Evolutionary conservation across 2,329 filamentous ascomycete genomes (phyloP).

Genomic region (Fusarium goolgardi): DNA sequence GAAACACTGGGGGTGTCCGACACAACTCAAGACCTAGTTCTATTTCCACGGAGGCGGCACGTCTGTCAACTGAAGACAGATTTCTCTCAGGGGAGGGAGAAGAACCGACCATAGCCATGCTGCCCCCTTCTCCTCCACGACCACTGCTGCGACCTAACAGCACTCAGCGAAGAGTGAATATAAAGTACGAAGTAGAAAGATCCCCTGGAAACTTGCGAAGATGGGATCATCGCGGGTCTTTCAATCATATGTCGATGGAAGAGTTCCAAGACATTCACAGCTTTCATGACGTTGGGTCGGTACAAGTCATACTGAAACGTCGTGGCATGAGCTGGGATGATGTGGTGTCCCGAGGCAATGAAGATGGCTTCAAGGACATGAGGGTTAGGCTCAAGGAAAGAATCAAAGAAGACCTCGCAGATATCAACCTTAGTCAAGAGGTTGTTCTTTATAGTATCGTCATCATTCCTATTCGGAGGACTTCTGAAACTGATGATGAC

Average conservation of each 20-base stretch:
- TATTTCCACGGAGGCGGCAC: not conserved
- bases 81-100: not conserved
- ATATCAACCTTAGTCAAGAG: not conserved
- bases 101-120: not conserved
- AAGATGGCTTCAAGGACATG: constrained; percentile 16
- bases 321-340: constrained; percentile 25
- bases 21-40: not conserved
- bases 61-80: not conserved
- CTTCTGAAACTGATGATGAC: not conserved
- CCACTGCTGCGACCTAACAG: not conserved
- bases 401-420: constrained; percentile 2
- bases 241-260: not conserved
- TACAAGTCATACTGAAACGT: constrained; percentile 10
- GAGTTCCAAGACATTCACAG: not conserved
- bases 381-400: constrained; percentile 3
- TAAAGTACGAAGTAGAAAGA: not conserved
- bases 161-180: not conserved
- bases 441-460: not conserved
- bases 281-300: not conserved
- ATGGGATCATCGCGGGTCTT: not conserved
- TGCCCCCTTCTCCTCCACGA: not conserved
- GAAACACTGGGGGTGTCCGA: not conserved
- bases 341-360: not conserved
- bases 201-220: not conserved
- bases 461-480: not conserved